Evolutionary conservation across 2,329 filamentous ascomycete species (phyloP).

Genomic region (Leptoxyphium fumago): DNA sequence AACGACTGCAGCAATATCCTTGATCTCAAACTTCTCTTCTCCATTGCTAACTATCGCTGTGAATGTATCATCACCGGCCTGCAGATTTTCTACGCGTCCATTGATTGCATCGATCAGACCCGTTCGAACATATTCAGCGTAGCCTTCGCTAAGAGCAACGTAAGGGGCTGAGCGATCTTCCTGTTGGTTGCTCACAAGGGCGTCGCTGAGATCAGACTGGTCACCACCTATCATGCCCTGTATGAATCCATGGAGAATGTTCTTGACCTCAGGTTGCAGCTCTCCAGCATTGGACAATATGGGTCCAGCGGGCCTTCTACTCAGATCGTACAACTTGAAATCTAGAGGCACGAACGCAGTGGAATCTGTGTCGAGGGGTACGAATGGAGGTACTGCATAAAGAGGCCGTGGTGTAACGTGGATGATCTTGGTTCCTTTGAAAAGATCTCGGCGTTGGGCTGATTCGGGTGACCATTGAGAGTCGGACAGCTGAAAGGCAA

Average conservation of each 20-base stretch:
- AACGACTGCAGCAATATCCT: slow-evolving; percentile 51
- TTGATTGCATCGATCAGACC: slow-evolving; percentile 30
- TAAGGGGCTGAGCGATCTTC: slow-evolving; percentile 32
- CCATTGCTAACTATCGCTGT: slow-evolving; percentile 1
- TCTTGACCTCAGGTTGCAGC: slow-evolving; percentile 38
- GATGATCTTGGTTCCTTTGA: slow-evolving; percentile 34
- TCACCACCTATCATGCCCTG: slow-evolving; percentile 29
- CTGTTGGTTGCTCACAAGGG: slow-evolving; percentile 9
- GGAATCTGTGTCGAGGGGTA: slow-evolving; percentile 21
- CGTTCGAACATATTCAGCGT: slow-evolving; percentile 58
- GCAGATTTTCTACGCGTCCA: slow-evolving; percentile 21
- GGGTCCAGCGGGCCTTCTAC: slow-evolving; percentile 41
- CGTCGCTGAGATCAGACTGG: slow-evolving; percentile 23
- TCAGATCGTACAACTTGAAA: slow-evolving; percentile 55
- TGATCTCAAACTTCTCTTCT: slow-evolving; percentile 20
- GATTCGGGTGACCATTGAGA: slow-evolving; percentile 37
- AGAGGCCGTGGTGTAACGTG: slow-evolving; percentile 56
- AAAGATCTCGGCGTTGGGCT: background rate
- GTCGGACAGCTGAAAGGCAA: slow-evolving; percentile 57
- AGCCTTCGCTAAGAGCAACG: slow-evolving; percentile 56
- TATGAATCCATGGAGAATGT: slow-evolving; percentile 14
- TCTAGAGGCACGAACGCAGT: slow-evolving; percentile 57
- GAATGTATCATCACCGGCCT: background rate
- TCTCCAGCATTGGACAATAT: slow-evolving; percentile 51
- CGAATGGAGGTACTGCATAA: slow-evolving; percentile 51